A percentile compares a stretch with the other conserved stretches of the same genome.
Evolutionary conservation across 1,139 yeast genomes (phyloP).

Genomic region (Taiozyma onychis): DNA sequence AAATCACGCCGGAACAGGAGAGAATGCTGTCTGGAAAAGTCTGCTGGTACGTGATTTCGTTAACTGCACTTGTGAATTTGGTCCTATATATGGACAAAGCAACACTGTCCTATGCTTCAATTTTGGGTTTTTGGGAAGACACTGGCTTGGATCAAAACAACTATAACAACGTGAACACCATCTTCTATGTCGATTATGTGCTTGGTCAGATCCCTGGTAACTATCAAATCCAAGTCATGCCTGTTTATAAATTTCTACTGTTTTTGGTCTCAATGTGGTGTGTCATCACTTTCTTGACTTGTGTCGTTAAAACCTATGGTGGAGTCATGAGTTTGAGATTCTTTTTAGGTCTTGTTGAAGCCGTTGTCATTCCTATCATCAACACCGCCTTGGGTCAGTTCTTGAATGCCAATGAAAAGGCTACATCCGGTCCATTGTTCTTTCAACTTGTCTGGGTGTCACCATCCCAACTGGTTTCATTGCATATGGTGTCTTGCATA

Average conservation of each 20-base stretch:
- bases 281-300: conserved; percentile 33
- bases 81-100: conserved; percentile 41
- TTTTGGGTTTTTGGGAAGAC: conserved; percentile 37
- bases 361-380: conserved; percentile 14
- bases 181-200: conserved; percentile 34
- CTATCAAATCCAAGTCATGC: conserved; percentile 30
- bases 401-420: conserved; percentile 35
- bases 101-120: conserved; percentile 37
- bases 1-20: conserved; percentile 33
- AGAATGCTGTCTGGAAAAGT: conserved; percentile 31
- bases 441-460: conserved; percentile 39
- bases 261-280: conserved; percentile 34
- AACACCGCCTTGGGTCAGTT: conserved; percentile 40
- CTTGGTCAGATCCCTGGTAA: conserved; percentile 33
- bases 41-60: conserved; percentile 28
- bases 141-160: conserved; percentile 31
- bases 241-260: conserved; percentile 30
- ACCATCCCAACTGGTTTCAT: conserved; percentile 42
- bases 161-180: conserved; percentile 35
- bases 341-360: background rate
- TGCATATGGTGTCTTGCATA: conserved; percentile 37
- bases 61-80: conserved; percentile 27
- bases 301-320: conserved; percentile 23
- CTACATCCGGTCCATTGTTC: conserved; percentile 39
- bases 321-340: background rate